phyloP scores from a whole-genome alignment of 2,329 filamentous ascomycete genomes.

The Alternaria rosae region DNA sequence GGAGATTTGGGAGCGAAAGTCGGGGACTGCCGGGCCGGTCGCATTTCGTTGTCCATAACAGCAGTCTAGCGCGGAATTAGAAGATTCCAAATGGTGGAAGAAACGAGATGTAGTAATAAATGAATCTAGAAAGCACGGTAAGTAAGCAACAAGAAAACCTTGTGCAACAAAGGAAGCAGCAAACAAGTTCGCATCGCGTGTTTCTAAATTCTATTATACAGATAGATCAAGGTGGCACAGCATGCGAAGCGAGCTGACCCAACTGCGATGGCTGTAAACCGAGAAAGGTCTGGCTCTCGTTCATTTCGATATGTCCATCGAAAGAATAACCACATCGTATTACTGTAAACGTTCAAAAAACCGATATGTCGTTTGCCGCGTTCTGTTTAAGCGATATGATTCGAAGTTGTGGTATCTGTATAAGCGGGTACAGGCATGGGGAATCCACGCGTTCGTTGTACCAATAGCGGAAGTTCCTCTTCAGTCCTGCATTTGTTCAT shows the following conservation, averaged over 20 bases:
- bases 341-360: background rate
- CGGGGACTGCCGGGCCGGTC: background rate
- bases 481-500: constrained; percentile 34
- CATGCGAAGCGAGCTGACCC: background rate
- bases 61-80: background rate
- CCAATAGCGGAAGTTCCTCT: background rate
- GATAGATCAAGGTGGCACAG: constrained; percentile 3
- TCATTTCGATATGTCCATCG: background rate
- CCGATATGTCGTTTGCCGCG: background rate
- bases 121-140: background rate
- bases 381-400: background rate
- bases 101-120: background rate
- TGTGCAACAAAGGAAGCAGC: background rate
- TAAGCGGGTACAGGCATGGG: background rate
- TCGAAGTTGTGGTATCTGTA: background rate
- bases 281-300: background rate
- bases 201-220: background rate
- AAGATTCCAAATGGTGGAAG: background rate
- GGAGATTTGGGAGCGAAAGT: background rate
- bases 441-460: background rate
- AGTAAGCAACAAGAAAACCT: background rate
- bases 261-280: background rate
- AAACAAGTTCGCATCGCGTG: constrained; percentile 12
- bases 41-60: constrained; percentile 4
- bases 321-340: background rate